Percentiles rank a stretch among this genome's conserved stretches.
phyloP scores from a whole-genome alignment of 768 basidiomycete species.

The Russula brevipes region DNA sequence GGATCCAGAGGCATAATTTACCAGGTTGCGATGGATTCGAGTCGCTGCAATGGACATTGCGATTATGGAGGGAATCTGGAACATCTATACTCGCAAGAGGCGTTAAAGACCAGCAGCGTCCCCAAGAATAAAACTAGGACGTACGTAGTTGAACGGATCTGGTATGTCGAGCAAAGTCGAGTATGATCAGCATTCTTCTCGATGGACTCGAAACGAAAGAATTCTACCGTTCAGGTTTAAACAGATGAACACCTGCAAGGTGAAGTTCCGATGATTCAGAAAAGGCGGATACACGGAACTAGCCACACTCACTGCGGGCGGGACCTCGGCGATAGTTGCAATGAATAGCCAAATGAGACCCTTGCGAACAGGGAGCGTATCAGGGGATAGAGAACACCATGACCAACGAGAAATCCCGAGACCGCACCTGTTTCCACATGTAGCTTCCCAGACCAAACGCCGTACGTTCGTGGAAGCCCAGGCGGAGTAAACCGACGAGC shows the following conservation, averaged over 20 bases:
- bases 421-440: conserved; percentile 1
- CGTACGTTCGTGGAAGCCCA: not conserved
- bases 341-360: not conserved
- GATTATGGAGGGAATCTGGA: not conserved
- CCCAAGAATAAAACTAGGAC: not conserved
- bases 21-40: not conserved
- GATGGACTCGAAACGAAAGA: too few relatives aligned
- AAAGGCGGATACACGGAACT: too few relatives aligned
- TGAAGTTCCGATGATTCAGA: not conserved
- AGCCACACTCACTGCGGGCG: not conserved
- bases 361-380: not conserved
- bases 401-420: not conserved
- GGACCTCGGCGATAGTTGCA: not conserved
- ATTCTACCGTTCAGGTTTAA: not conserved
- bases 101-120: not conserved
- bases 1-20: too few relatives aligned
- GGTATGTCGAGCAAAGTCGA: not conserved
- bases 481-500: not conserved
- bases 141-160: not conserved
- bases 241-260: not conserved
- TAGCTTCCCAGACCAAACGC: not conserved
- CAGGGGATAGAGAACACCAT: not conserved
- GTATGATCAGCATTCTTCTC: not conserved
- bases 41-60: not conserved
- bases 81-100: not conserved